These are phyloP conservation scores for Hippophae gyantsensis DNA, from an alignment of 306 rosid genomes.

Conservation along the genomic window DNA sequence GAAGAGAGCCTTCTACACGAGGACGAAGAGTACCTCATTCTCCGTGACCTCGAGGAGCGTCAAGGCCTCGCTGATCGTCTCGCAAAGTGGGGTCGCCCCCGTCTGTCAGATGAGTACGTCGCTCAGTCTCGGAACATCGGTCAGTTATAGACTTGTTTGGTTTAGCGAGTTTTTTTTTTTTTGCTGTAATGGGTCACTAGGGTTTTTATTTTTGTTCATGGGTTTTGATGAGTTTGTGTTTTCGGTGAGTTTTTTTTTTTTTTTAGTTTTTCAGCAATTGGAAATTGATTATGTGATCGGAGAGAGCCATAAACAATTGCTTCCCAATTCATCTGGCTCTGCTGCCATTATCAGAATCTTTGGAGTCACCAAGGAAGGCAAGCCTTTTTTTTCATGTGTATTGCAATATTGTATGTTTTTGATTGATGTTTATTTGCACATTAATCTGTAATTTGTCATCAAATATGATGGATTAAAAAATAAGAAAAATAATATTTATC, in stretches of 20 bases:
- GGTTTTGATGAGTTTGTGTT: conserved; percentile 5
- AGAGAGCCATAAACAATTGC: conserved; percentile 52
- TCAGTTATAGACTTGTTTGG: conserved; percentile 23
- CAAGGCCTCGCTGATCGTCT: conserved; percentile 58
- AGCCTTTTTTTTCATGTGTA: conserved; percentile 6
- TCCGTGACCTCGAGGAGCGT: conserved; percentile 78
- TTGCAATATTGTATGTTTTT: not conserved
- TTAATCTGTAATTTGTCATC: not conserved
- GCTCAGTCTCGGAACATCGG: conserved; percentile 50
- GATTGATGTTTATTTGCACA: not conserved
- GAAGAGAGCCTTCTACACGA: conserved; percentile 60
- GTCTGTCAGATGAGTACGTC: conserved; percentile 43
- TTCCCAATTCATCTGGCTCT: conserved; percentile 60
- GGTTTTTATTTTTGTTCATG: conserved; percentile 23
- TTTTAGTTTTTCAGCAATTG: conserved; percentile 75
- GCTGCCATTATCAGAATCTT: conserved; percentile 88
- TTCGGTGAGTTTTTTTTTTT: not conserved
- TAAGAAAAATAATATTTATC: too few relatives aligned
- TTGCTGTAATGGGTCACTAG: conserved; percentile 3
- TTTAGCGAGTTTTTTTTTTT: not conserved
- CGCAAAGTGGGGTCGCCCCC: conserved; percentile 74
- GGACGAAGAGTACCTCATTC: conserved; percentile 66
- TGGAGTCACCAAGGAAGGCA: conserved; percentile 89
- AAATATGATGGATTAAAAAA: too few relatives aligned
- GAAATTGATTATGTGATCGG: conserved; percentile 89